Base-by-base conservation (phyloP, 2,329 filamentous ascomycete genomes). In the Rosellinia necatrix region DNA sequence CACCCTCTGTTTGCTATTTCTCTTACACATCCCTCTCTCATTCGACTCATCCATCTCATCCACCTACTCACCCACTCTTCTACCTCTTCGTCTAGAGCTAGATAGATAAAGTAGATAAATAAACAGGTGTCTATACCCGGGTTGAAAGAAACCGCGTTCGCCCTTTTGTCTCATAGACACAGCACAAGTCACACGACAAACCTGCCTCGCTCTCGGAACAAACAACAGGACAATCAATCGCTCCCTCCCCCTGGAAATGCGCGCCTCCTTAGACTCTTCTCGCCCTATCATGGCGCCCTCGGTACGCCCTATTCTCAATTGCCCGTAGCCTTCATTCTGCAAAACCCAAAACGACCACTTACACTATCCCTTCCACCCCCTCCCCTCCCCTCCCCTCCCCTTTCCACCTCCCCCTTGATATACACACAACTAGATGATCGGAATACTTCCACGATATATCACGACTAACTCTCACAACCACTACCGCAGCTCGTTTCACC, bases 271-370 rank as follows among this genome's bases (percentile, higher is more conserved):
- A 55, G 82, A 85, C 53, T 85, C 82, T 40, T 77, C 81, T 50
- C 81, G 82, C 69, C 82, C 82, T 66, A 85, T 85, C 70, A 84
- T 85, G 82, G 81, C 81, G 57, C 79, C 81, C 43, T 85, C 82
- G 68, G 82, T 85, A 82, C 52, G 82, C n/a, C n/a, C n/a, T n/a
- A n/a, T n/a, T n/a, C n/a, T n/a, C n/a, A n/a, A n/a, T n/a, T n/a
- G n/a, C n/a, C n/a, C n/a, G n/a, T n/a, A n/a, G n/a, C n/a, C n/a
- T n/a, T n/a, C n/a, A n/a, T n/a, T n/a, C n/a, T n/a, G n/a, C n/a
- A n/a, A n/a, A n/a, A n/a, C n/a, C n/a, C n/a, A n/a, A n/a, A n/a
- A n/a, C n/a, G n/a, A n/a, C n/a, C n/a, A n/a, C n/a, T n/a, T n/a
- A n/a, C n/a, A n/a, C n/a, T 51, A 40, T 30, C 40, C 43, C 34